Evolutionary conservation across 2,329 filamentous ascomycete species (phyloP).

Genomic region (Exophiala lecanii-corni): DNA sequence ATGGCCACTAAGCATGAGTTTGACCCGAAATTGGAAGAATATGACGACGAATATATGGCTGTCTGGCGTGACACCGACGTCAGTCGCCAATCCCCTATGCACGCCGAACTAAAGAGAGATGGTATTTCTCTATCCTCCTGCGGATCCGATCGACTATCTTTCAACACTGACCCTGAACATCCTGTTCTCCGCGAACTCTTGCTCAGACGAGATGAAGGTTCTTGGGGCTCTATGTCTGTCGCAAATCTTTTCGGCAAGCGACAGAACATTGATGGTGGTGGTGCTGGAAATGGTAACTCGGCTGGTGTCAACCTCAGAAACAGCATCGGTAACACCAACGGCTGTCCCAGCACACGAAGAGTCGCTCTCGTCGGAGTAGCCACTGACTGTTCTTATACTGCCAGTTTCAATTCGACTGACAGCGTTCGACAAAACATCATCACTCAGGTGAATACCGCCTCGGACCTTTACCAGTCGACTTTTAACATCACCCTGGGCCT

Average conservation of each 20-base stretch:
- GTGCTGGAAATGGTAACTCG: slow-evolving; percentile 66
- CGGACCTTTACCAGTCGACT: slow-evolving; percentile 77
- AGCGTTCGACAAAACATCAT: slow-evolving; percentile 73
- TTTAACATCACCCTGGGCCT: slow-evolving; percentile 95
- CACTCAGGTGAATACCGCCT: slow-evolving; percentile 77
- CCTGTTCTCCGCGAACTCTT: slow-evolving; percentile 50
- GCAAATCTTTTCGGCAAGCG: slow-evolving; percentile 65
- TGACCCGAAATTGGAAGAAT: slow-evolving; percentile 61
- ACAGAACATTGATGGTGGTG: slow-evolving; percentile 58
- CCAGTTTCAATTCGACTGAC: slow-evolving; percentile 61
- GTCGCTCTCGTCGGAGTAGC: slow-evolving; percentile 89
- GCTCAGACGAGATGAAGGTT: slow-evolving; percentile 47
- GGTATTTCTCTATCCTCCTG: slow-evolving; percentile 51
- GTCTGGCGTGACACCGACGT: slow-evolving; percentile 91
- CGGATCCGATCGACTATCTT: slow-evolving; percentile 67
- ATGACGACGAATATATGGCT: slow-evolving; percentile 72
- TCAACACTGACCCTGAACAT: slow-evolving; percentile 72
- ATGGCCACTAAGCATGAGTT: slow-evolving; percentile 63
- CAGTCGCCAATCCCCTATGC: slow-evolving; percentile 37
- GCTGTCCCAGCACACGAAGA: slow-evolving; percentile 84
- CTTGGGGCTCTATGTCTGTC: slow-evolving; percentile 59
- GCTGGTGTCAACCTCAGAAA: slow-evolving; percentile 72
- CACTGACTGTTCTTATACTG: slow-evolving; percentile 85
- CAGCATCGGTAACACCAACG: slow-evolving; percentile 75
- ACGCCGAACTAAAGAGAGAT: slow-evolving; percentile 62